A percentile compares a stretch with the other conserved stretches of the same genome.
These are phyloP conservation scores for Perkinsus marinus DNA, from an alignment of 169 alveolate genomes.

Conservation along the genomic window DNA sequence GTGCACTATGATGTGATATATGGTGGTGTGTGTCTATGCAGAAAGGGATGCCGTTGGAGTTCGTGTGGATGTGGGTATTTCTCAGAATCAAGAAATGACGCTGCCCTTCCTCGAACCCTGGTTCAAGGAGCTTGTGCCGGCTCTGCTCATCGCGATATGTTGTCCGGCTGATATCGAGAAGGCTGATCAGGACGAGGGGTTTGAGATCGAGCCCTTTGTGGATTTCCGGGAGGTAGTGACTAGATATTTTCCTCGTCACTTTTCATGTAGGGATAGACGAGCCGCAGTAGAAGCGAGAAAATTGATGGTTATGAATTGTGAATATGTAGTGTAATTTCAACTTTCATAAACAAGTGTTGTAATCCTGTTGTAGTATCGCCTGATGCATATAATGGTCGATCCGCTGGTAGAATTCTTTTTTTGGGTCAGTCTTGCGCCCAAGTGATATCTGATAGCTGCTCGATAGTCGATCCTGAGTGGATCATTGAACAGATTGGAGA, in stretches of 20 bases:
- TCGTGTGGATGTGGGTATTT: not conserved
- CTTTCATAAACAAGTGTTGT: too few species aligned
- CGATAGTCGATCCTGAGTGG: not conserved
- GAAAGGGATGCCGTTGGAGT: too few species aligned
- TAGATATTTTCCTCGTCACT: too few species aligned
- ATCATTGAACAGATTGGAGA: not conserved
- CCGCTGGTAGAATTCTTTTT: not conserved
- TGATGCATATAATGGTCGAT: not conserved
- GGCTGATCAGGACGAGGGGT: not conserved
- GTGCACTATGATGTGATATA: too few species aligned
- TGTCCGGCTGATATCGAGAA: not conserved
- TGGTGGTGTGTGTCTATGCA: too few species aligned
- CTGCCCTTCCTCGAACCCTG: not conserved
- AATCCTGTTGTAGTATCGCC: too few species aligned
- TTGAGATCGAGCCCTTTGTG: not conserved
- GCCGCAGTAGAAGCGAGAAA: not conserved
- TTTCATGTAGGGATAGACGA: not conserved
- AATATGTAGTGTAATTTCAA: too few species aligned
- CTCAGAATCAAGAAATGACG: not conserved
- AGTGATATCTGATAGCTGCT: not conserved
- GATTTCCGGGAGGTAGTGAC: not conserved
- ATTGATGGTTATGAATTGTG: not conserved
- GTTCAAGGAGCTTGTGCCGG: not conserved
- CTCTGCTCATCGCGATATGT: not conserved
- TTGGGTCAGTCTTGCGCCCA: not conserved